Evolutionary conservation across 306 rosid genomes (phyloP).

Genomic region (Astragalus glycyphyllos): DNA sequence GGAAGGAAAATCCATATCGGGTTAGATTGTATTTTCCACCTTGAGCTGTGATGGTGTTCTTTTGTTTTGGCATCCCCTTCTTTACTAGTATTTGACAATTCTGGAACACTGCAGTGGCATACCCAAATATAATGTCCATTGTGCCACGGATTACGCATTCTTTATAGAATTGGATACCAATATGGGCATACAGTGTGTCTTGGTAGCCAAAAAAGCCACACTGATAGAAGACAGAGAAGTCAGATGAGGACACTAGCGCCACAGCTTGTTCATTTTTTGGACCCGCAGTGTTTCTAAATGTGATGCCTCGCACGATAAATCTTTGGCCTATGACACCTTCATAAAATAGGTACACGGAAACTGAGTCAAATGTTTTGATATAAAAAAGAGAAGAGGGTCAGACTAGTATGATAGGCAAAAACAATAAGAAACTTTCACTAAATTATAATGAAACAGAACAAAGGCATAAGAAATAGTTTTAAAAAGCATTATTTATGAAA

Average conservation of each 20-base stretch:
- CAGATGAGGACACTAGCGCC: constrained; percentile 75
- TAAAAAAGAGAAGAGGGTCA: no score
- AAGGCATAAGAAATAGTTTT: no score
- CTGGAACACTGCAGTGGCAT: constrained; percentile 68
- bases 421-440: no score
- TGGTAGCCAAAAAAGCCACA: constrained; percentile 69
- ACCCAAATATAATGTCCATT: constrained; percentile 76
- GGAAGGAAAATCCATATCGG: constrained; percentile 74
- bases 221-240: constrained; percentile 67
- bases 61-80: constrained; percentile 64
- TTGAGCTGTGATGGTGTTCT: constrained; percentile 83
- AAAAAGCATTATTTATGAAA: no score
- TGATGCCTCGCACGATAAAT: no score
- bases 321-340: no score
- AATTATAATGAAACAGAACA: no score
- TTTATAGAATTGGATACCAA: constrained; percentile 77
- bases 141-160: constrained; percentile 80
- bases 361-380: no score
- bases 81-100: constrained; percentile 62
- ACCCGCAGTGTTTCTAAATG: no score
- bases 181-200: constrained; percentile 72
- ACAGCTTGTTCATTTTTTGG: constrained; percentile 32
- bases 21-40: constrained; percentile 51
- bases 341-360: no score
- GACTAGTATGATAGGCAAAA: no score